Conservation (phyloP, 768 basidiomycete species). For the Grammothele lineata region DNA sequence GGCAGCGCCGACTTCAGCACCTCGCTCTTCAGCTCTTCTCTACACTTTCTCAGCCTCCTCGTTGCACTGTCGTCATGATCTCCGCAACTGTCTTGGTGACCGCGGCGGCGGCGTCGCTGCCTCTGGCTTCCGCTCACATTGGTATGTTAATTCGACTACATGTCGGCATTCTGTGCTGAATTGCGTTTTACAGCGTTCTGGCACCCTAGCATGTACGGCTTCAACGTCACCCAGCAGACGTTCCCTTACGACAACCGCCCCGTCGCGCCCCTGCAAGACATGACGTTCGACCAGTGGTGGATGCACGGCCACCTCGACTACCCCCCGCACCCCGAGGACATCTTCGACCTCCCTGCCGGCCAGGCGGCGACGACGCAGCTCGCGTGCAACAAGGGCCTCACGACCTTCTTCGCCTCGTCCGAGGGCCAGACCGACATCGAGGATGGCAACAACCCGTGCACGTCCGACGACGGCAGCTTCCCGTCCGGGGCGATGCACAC, state of each 20-base stretch:
- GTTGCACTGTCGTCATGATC: slow-evolving; percentile 9
- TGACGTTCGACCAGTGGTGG: slow-evolving; percentile 47
- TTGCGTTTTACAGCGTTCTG: slow-evolving; percentile 48
- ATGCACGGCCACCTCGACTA: slow-evolving; percentile 57
- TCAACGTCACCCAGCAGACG: slow-evolving; percentile 56
- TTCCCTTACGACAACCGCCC: slow-evolving; percentile 66
- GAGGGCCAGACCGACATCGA: slow-evolving; percentile 48
- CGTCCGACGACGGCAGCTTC: slow-evolving; percentile 31
- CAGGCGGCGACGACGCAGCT: slow-evolving; percentile 49
- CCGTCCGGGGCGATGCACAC: slow-evolving; percentile 49
- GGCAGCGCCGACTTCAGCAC: too few relatives aligned
- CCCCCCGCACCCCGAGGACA: slow-evolving; percentile 53
- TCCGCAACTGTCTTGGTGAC: slow-evolving; percentile 2
- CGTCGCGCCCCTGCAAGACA: slow-evolving; percentile 35
- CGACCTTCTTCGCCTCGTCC: slow-evolving; percentile 50
- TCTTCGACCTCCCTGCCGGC: slow-evolving; percentile 61
- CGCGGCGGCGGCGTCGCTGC: slow-evolving; percentile 10
- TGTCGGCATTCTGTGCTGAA: not conserved
- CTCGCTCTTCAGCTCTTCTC: too few relatives aligned
- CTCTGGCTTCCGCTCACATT: slow-evolving; percentile 13
- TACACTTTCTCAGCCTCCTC: too few relatives aligned
- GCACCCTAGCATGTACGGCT: slow-evolving; percentile 61
- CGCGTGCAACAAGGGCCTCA: slow-evolving; percentile 57
- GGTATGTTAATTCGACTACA: too few relatives aligned
- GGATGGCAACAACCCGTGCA: slow-evolving; percentile 50